Evolutionary conservation across 306 rosid genomes (phyloP).

Genomic region (Cucumis melo): DNA sequence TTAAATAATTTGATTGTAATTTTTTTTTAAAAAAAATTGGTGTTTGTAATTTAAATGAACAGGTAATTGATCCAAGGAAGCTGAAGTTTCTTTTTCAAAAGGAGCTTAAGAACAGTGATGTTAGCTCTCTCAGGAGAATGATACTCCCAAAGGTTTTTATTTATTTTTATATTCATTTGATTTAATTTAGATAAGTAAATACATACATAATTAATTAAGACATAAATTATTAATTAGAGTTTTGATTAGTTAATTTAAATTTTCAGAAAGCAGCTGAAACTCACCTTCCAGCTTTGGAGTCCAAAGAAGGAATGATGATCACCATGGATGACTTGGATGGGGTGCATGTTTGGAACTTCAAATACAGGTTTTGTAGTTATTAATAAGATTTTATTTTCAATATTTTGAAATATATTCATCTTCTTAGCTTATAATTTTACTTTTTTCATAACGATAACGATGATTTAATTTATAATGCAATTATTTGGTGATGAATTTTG

Average conservation of each 20-base stretch:
- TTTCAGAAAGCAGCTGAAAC: conserved; percentile 82
- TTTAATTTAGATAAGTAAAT: not conserved
- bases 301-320: conserved; percentile 67
- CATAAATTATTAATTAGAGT: not conserved
- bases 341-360: conserved; percentile 79
- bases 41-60: not conserved
- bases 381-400: not conserved
- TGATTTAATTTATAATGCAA: not conserved
- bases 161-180: too few relatives aligned
- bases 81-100: conserved; percentile 77
- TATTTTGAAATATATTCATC: too few relatives aligned
- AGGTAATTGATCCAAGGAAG: conserved; percentile 50
- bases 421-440: too few relatives aligned
- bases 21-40: not conserved
- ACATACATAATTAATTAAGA: not conserved
- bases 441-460: too few relatives aligned
- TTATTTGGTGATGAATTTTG: not conserved
- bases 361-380: conserved; percentile 40
- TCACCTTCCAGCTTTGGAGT: conserved; percentile 71
- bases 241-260: not conserved
- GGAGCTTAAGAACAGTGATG: conserved; percentile 89
- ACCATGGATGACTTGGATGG: conserved; percentile 88
- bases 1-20: not conserved
- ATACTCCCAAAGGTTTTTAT: conserved; percentile 68
- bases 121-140: conserved; percentile 84